Base-by-base conservation (phyloP, 2,329 filamentous ascomycete species). In the Colletotrichum karsti region DNA sequence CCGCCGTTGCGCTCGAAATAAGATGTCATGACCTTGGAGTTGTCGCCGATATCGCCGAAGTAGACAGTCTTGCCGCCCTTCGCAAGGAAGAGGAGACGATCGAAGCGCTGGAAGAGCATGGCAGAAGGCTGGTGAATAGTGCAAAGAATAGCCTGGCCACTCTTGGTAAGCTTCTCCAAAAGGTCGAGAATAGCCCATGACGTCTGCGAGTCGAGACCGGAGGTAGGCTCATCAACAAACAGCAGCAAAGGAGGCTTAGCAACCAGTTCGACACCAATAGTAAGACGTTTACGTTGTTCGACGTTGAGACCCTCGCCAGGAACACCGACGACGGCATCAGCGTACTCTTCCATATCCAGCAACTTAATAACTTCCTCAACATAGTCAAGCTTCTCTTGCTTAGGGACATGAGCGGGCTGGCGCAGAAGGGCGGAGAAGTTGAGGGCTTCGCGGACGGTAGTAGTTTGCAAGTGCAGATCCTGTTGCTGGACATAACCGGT, bases 91-190 rank as follows among this genome's bases (percentile, higher is more conserved):
- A 95, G 85, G 7, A 96, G 87, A 66, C 92, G 88, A 75, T 96
- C 93, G 77, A 96, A 98, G 66, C 93, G 92, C 78, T 97, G 93
- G 84, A 98, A 97, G 59, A 98, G 86, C 87, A 97, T 94, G 35
- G 95, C 94, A 13, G 93, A 97, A n/a, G 95, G 95, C 79, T 98
- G 95, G 78, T 98, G 95, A 69, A 98, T 98, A 0, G 95, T 98
- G 82, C 94, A 97, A n/a, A 98, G 90, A 79, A 98, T 93, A 57
- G 95, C 95, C 77, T 97, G 94, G 15, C 95, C 95, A 70, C 90
- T 92, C 78, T 95, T 92, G 74, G 94, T 94, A 35, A 98, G 86
- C 80, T 97, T 97, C 80, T 97, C 92, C 42, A 98, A 87, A 10
- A 98, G 87, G 77, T 94, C 91, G 50, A 94, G 87, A 76, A 98